phyloP scores from a whole-genome alignment of 2,329 filamentous ascomycete species.

The Nigrospora oryzae region DNA sequence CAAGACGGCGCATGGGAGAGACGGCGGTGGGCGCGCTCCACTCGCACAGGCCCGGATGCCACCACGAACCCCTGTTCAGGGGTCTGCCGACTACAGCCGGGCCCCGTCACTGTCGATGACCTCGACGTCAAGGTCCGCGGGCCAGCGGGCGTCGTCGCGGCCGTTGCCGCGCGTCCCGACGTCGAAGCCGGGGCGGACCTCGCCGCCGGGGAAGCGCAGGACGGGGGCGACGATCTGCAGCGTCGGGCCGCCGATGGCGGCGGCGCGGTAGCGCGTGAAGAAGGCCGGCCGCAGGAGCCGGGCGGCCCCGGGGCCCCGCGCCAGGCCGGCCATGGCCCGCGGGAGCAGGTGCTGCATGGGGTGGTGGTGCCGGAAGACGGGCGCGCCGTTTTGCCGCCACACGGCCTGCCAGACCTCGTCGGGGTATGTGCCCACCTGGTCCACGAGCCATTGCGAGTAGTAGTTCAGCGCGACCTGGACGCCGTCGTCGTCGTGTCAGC shows the following conservation, averaged over 20 bases:
- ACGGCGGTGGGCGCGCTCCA: too few relatives aligned
- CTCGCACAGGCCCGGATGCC: too few relatives aligned
- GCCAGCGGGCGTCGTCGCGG: slow-evolving; percentile 37
- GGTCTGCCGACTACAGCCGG: too few relatives aligned
- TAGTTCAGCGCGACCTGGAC: slow-evolving; percentile 27
- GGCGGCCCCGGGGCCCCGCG: slow-evolving; percentile 22
- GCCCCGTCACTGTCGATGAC: slow-evolving; percentile 12
- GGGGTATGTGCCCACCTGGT: slow-evolving; percentile 28
- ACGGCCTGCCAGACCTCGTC: slow-evolving; percentile 36
- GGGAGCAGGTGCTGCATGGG: slow-evolving; percentile 33
- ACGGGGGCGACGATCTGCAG: slow-evolving; percentile 34
- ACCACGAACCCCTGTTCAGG: too few relatives aligned
- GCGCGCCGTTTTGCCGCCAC: slow-evolving; percentile 33
- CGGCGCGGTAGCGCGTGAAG: slow-evolving; percentile 26
- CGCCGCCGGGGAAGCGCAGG: slow-evolving; percentile 24
- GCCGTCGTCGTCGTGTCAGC: neutral
- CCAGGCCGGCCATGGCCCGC: slow-evolving; percentile 28
- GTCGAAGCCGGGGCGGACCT: slow-evolving; percentile 33
- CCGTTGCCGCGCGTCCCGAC: slow-evolving; percentile 42
- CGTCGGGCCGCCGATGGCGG: slow-evolving; percentile 19
- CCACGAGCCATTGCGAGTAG: slow-evolving; percentile 31
- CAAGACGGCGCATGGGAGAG: too few relatives aligned
- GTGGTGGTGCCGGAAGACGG: slow-evolving; percentile 42
- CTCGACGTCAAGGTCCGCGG: slow-evolving; percentile 30
- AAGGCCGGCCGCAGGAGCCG: slow-evolving; percentile 36